Base-by-base conservation (phyloP, 768 basidiomycete genomes). In the Kwoniella sp. region DNA sequence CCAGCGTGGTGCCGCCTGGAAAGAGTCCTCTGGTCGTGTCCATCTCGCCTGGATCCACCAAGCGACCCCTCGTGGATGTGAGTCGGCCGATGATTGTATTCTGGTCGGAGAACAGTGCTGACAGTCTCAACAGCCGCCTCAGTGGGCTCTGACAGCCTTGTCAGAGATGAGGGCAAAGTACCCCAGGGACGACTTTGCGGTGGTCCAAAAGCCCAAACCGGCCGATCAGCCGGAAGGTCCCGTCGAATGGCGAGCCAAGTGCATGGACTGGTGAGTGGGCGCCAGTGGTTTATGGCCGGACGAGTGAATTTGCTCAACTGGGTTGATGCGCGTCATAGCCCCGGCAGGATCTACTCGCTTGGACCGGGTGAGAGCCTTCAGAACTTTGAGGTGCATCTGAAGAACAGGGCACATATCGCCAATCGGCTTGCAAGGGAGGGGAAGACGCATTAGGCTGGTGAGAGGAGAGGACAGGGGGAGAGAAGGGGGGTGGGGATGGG, bases 311-410 rank as follows among this genome's bases (percentile, higher is more conserved):
- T n/a, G n/a, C n/a, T n/a, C n/a, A n/a, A n/a, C n/a, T n/a, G n/a
- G 38, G 2, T 39, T 17, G 8, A 10, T 44, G 27, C 27, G 27
- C 29, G 15, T 8, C 20, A 17, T 40, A 73, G 71, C 53, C 67
- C 67, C 25, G 71, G 71, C 11, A 60, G 91, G 84, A 73, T 95
- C 51, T 98, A 95, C 78, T 88, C 86, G 63, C 84, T 90, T 38
- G 92, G 92, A 39, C 88, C 88, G 10, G 85, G 81, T 7, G 85
- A 92, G 75, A 87, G 88, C 10, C 75, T 96, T 42, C 78, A 80
- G 22, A 95, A 96, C 71, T 98, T 90, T 62, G 87, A 90, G 69
- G 86, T 95, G 10, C 93, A 99, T 76, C 76, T 99, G 50, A 73
- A 74, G 59, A 77, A 77, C 39, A 56, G 70, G 14, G 58, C 53